Evolutionary conservation across 176 grass and related monocot genomes (phyloP).

Genomic region (Bothriochloa decipiens): DNA sequence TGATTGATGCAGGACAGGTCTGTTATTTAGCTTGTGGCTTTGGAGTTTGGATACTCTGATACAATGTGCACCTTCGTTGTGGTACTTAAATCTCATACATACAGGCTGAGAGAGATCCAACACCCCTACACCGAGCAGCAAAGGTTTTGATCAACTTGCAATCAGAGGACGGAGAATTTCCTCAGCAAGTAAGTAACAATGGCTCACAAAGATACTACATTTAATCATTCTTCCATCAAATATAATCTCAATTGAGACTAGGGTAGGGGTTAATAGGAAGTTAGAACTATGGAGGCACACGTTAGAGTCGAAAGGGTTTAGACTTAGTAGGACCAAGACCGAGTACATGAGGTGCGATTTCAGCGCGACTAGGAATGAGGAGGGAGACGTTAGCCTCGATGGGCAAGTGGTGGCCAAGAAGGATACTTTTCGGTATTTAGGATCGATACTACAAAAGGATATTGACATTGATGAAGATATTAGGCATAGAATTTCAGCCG

Average conservation of each 20-base stretch:
- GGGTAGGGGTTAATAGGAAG: no score
- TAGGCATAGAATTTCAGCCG: no score
- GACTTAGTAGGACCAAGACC: no score
- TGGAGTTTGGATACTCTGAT: conserved; percentile 4
- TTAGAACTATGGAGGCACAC: no score
- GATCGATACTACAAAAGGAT: no score
- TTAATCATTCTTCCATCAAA: background rate
- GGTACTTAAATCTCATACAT: conserved; percentile 2
- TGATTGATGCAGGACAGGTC: conserved; percentile 91
- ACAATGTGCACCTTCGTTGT: conserved; percentile 3
- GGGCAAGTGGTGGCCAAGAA: no score
- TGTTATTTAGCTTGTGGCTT: conserved; percentile 35
- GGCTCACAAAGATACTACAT: background rate
- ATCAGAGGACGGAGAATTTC: conserved; percentile 81
- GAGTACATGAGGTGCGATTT: no score
- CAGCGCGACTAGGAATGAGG: no score
- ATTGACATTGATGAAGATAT: no score
- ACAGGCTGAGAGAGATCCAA: conserved; percentile 80
- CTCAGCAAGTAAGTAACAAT: conserved; percentile 78
- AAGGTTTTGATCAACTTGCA: conserved; percentile 83
- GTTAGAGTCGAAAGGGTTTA: no score
- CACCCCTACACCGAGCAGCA: conserved; percentile 72
- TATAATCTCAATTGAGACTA: background rate
- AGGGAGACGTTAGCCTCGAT: no score
- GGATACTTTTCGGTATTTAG: no score